These are phyloP conservation scores for Leptographium flavum DNA, from an alignment of 2,329 filamentous ascomycete species.

Conservation along the genomic window DNA sequence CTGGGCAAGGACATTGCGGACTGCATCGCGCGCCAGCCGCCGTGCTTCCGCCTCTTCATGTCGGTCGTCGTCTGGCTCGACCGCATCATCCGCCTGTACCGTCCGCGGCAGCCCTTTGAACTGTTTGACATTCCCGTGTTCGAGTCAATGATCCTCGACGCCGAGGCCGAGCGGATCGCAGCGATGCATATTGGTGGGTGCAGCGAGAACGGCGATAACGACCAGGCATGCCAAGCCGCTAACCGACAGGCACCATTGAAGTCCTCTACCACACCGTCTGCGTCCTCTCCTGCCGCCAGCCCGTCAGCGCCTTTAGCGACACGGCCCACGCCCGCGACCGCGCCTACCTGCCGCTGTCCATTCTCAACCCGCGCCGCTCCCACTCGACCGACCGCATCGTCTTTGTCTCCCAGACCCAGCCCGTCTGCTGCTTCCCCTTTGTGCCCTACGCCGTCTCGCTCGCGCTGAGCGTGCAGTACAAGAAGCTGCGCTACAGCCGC, in stretches of 20 bases:
- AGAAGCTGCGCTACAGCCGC: constrained; percentile 48
- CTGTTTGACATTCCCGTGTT: constrained; percentile 41
- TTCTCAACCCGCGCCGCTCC: constrained; percentile 41
- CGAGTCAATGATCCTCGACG: constrained; percentile 41
- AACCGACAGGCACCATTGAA: constrained; percentile 40
- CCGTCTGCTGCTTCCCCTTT: constrained; percentile 39
- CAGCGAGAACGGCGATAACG: too few species aligned
- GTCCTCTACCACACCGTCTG: constrained; percentile 50
- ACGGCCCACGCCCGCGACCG: constrained; percentile 24
- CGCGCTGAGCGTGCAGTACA: constrained; percentile 46
- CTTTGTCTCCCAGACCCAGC: constrained; percentile 36
- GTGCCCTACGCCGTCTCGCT: constrained; percentile 48
- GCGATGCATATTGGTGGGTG: constrained; percentile 32
- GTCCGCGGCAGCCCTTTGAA: constrained; percentile 33
- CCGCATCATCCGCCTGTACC: constrained; percentile 44
- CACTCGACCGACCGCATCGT: constrained; percentile 44
- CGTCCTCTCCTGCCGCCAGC: constrained; percentile 45
- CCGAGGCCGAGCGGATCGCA: constrained; percentile 33
- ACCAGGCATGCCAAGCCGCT: too few species aligned
- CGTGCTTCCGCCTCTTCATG: constrained; percentile 43
- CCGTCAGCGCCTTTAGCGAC: constrained; percentile 17
- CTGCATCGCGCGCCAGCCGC: constrained; percentile 34
- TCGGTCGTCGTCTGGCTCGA: constrained; percentile 40
- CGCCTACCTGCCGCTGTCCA: constrained; percentile 26
- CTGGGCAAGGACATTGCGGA: constrained; percentile 37